These are phyloP conservation scores for Casaregolazyma lundiana DNA, from an alignment of 1,139 yeast species.

Conservation along the genomic window DNA sequence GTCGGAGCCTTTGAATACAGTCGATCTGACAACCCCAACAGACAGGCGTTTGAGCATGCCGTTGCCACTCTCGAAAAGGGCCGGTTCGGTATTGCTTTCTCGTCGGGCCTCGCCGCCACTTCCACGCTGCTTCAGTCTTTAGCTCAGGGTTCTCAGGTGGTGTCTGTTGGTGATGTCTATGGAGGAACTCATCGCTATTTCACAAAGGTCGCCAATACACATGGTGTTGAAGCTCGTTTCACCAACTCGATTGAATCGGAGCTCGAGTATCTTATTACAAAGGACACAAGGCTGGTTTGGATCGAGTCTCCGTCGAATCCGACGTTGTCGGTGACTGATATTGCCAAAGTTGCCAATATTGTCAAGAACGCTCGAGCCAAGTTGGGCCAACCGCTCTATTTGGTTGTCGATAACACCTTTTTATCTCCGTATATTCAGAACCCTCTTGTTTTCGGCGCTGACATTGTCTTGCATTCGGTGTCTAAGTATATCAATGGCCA, in stretches of 20 bases:
- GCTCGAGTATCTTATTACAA: constrained; percentile 50
- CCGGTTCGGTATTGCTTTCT: constrained; percentile 70
- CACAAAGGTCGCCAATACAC: constrained; percentile 78
- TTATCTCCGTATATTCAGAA: constrained; percentile 88
- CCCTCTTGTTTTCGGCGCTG: constrained; percentile 81
- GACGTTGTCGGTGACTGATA: constrained; percentile 72
- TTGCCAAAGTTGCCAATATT: constrained; percentile 52
- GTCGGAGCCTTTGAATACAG: constrained; percentile 81
- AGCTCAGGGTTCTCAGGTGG: constrained; percentile 67
- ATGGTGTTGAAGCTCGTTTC: constrained; percentile 68
- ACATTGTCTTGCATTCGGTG: constrained; percentile 81
- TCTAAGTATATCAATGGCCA: constrained; percentile 92
- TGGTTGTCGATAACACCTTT: constrained; percentile 92
- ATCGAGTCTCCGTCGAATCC: constrained; percentile 89
- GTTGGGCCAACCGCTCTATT: constrained; percentile 46
- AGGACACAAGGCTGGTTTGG: constrained; percentile 75
- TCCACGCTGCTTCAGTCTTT: constrained; percentile 72
- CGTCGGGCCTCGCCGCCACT: constrained; percentile 85
- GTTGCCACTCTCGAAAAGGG: constrained; percentile 79
- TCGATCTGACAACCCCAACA: constrained; percentile 83
- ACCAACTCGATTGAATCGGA: constrained; percentile 62
- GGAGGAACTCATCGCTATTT: constrained; percentile 93
- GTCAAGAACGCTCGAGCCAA: constrained; percentile 44
- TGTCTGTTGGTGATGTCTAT: constrained; percentile 83
- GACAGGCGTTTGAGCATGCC: constrained; percentile 75